Base-by-base conservation (phyloP, 257 asterid species). In the Rehmannia glutinosa region DNA sequence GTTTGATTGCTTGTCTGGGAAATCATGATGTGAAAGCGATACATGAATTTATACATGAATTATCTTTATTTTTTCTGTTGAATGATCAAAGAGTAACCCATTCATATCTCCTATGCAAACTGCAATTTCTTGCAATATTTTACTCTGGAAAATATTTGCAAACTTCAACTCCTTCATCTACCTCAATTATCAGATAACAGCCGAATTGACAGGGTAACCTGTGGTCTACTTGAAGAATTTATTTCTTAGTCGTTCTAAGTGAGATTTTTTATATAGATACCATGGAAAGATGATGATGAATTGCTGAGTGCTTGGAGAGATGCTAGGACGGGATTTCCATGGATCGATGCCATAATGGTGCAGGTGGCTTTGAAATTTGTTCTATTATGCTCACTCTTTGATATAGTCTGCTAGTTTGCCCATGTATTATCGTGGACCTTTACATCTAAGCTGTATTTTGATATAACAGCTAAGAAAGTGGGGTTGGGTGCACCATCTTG, bases 401-500 rank as follows among this genome's bases (percentile, higher is more conserved):
- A 53, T 56, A 11, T 16, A 53, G 28, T 39, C 54, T 55, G 69
- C 8, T 45, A 15, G 28, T 53, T 71, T 64, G 10, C 9, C 42
- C 39, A 20, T 64, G 3, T 38, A 43, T 66, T 33, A 12, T 30
- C 23, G 27, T 30, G 13, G 23, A 23, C 51, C 25, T 27, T 19
- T 19, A 61, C 20, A 24, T 71, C 60, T 60, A 23, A 60, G 64
- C 10, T 55, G 30, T 66, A 41, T 35, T 54, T 33, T 53, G 66
- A 45, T 77, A 6, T 39, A 63, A 75, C 81, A 93, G 97, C 95
- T 93, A 55, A 75, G 67, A 21, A 88, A 88, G 60, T 93, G 97
- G 96, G 99, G 99, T 20, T 93, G 99, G 99, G 86, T 93, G 82
- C 99, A 93, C 82, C 97, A 90, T 81, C 99, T 93, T 73, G 99